These are phyloP conservation scores for Yamadazyma atlantica DNA, from an alignment of 1,139 yeast genomes.

Conservation along the genomic window DNA sequence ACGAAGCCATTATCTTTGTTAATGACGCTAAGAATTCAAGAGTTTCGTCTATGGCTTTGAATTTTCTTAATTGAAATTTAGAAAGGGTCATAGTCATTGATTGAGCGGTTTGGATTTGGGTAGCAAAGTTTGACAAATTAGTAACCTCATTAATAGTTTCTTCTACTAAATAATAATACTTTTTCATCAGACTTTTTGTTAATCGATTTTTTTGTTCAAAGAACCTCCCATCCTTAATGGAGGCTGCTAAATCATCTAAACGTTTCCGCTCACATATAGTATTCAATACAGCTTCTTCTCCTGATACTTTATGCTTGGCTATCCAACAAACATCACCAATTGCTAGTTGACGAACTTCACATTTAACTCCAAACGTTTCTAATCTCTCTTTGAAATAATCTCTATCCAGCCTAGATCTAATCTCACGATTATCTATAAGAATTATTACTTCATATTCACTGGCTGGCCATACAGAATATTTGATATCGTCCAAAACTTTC, in stretches of 20 bases:
- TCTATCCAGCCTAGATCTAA: constrained; percentile 59
- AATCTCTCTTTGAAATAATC: constrained; percentile 63
- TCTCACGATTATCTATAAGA: constrained; percentile 80
- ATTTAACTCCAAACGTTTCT: constrained; percentile 45
- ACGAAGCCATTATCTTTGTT: constrained; percentile 48
- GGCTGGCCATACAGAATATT: constrained; percentile 39
- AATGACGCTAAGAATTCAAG: constrained; percentile 58
- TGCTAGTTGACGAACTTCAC: constrained; percentile 60
- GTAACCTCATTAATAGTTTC: constrained; percentile 51
- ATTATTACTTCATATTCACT: constrained; percentile 58
- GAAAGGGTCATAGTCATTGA: constrained; percentile 69
- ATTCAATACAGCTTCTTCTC: constrained; percentile 69
- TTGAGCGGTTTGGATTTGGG: constrained; percentile 74
- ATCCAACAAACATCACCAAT: constrained; percentile 93
- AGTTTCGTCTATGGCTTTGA: constrained; percentile 75
- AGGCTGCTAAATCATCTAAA: constrained; percentile 76
- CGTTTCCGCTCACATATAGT: constrained; percentile 86
- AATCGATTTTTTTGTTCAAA: constrained; percentile 82
- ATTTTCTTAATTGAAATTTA: constrained; percentile 65
- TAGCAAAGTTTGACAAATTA: constrained; percentile 46
- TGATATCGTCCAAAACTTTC: constrained; percentile 21
- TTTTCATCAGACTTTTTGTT: constrained; percentile 62
- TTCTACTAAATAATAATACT: constrained; percentile 81
- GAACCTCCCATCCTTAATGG: constrained; percentile 86
- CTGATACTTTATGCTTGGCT: constrained; percentile 61